Evolutionary conservation across 148 eudicot genomes (phyloP).

Genomic region (Vaccinium myrtillus): DNA sequence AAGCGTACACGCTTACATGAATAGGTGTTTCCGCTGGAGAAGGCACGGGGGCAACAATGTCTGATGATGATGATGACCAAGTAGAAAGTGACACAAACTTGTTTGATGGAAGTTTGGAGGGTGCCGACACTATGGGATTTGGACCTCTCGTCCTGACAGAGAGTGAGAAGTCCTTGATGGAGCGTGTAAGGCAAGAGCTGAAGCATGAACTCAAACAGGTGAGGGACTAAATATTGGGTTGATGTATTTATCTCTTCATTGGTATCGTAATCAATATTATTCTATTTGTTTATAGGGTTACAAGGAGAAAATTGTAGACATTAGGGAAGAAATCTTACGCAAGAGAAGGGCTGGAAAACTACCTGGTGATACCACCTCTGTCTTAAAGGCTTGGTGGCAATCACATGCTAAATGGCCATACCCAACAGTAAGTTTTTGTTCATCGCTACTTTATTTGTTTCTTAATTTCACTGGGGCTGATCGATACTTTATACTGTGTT

Average conservation of each 20-base stretch:
- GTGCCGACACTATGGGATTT: conserved; percentile 55
- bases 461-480: neutral
- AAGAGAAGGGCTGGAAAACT: conserved; percentile 96
- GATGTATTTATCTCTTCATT: neutral
- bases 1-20: conserved; percentile 22
- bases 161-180: conserved; percentile 66
- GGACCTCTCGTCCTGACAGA: conserved; percentile 67
- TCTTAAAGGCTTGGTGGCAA: conserved; percentile 96
- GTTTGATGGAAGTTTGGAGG: conserved; percentile 58
- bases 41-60: conserved; percentile 68
- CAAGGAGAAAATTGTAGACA: conserved; percentile 91
- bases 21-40: conserved; percentile 66
- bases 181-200: conserved; percentile 68
- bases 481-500: neutral
- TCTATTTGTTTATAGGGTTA: conserved; percentile 53
- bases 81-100: conserved; percentile 50
- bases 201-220: conserved; percentile 67
- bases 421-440: conserved; percentile 66
- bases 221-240: conserved; percentile 12
- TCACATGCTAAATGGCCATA: conserved; percentile 97
- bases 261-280: neutral
- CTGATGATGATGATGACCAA: conserved; percentile 60
- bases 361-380: conserved; percentile 94
- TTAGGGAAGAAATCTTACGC: conserved; percentile 88
- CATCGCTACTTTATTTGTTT: neutral